Conservation (phyloP, 768 basidiomycete species). For the Tephrocybe sp. region DNA sequence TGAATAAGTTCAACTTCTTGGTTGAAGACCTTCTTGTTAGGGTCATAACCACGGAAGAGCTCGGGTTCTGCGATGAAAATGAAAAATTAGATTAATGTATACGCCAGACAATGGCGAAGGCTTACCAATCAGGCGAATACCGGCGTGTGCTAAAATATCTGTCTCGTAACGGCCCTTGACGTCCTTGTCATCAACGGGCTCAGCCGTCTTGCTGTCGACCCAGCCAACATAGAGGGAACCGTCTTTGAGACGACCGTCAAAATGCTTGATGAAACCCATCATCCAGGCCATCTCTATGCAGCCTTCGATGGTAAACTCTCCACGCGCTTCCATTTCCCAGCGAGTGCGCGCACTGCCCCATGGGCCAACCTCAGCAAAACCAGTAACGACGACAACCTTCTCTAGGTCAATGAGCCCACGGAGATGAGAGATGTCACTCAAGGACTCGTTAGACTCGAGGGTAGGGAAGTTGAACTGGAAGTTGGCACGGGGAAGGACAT, state of each 20-base stretch:
- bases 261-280: slow-evolving; percentile 98
- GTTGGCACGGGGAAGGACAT: slow-evolving; percentile 95
- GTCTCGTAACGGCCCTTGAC: slow-evolving; percentile 92
- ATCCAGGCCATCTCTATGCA: slow-evolving; percentile 99
- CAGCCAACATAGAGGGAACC: slow-evolving; percentile 94
- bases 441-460: slow-evolving; percentile 67
- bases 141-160: slow-evolving; percentile 86
- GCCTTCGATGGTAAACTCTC: slow-evolving; percentile 96
- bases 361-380: slow-evolving; percentile 95
- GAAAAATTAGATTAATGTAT: too few species aligned
- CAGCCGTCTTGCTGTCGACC: slow-evolving; percentile 91
- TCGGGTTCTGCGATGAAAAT: slow-evolving; percentile 73
- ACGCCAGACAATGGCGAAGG: slow-evolving; percentile 3
- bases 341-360: slow-evolving; percentile 98
- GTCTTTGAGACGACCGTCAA: slow-evolving; percentile 93
- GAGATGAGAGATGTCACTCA: slow-evolving; percentile 73
- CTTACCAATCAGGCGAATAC: slow-evolving; percentile 91
- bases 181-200: slow-evolving; percentile 98
- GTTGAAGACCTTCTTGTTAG: slow-evolving; percentile 95
- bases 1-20: slow-evolving; percentile 97
- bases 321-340: slow-evolving; percentile 99
- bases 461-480: slow-evolving; percentile 94
- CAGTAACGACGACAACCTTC: slow-evolving; percentile 93
- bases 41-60: slow-evolving; percentile 96
- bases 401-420: slow-evolving; percentile 92